Evolutionary conservation across 2,329 filamentous ascomycete species (phyloP).

Genomic region (Diaporthe sp.): DNA sequence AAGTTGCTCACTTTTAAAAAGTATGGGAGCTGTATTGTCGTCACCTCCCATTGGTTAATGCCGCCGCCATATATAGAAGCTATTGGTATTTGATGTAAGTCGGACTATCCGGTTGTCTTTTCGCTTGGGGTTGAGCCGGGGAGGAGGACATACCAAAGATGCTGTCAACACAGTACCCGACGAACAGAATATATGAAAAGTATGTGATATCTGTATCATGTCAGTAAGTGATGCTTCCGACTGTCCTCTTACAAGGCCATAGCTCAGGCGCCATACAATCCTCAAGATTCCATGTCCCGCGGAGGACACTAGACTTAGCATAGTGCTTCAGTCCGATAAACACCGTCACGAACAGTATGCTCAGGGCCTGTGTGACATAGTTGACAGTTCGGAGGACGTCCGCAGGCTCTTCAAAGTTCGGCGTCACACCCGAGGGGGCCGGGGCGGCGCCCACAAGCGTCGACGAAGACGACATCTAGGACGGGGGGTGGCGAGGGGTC

Average conservation of each 20-base stretch:
- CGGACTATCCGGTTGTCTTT: neutral
- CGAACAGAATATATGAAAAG: slow-evolving; percentile 45
- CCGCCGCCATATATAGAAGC: slow-evolving; percentile 53
- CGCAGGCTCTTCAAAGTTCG: slow-evolving; percentile 46
- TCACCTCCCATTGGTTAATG: slow-evolving; percentile 52
- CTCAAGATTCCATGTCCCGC: slow-evolving; percentile 43
- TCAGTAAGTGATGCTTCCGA: neutral
- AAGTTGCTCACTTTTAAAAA: slow-evolving; percentile 52
- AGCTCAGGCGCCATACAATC: slow-evolving; percentile 46
- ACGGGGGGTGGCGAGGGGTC: neutral
- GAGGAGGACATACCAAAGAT: slow-evolving; percentile 43
- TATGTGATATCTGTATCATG: slow-evolving; percentile 3
- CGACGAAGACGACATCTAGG: slow-evolving; percentile 4
- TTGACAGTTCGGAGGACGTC: slow-evolving; percentile 48
- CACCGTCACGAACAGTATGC: slow-evolving; percentile 45
- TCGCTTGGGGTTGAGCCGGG: neutral
- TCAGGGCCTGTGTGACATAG: slow-evolving; percentile 48
- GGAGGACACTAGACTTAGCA: slow-evolving; percentile 44
- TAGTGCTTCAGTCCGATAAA: slow-evolving; percentile 47
- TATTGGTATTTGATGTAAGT: slow-evolving; percentile 17
- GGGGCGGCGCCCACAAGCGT: slow-evolving; percentile 43
- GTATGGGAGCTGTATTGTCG: slow-evolving; percentile 45
- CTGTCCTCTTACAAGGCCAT: neutral
- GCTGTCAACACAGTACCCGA: slow-evolving; percentile 47
- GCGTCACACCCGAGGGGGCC: slow-evolving; percentile 46